phyloP scores from a whole-genome alignment of 169 alveolate species.

The Plasmodium sp. region DNA sequence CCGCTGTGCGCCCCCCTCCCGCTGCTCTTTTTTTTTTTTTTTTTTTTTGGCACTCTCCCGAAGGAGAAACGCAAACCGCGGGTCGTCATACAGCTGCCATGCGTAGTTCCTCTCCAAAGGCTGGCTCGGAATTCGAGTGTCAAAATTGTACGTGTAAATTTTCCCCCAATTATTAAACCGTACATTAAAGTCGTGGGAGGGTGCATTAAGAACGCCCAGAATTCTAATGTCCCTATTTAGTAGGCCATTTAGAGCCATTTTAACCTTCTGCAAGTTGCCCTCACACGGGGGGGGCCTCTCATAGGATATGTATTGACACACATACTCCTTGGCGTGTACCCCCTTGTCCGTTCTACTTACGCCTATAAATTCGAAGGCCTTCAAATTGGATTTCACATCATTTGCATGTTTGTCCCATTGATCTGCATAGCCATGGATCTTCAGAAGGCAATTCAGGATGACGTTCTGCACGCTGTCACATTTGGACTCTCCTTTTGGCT shows the following conservation, averaged over 20 bases:
- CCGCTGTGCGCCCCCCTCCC: not conserved
- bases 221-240: slow-evolving; percentile 79
- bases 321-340: slow-evolving; percentile 82
- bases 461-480: slow-evolving; percentile 73
- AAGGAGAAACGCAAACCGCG: slow-evolving; percentile 47
- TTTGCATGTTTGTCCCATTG: slow-evolving; percentile 1
- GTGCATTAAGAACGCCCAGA: slow-evolving; percentile 75
- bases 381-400: not conserved
- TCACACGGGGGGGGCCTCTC: slow-evolving; percentile 77
- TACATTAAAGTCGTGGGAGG: slow-evolving; percentile 76
- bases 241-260: slow-evolving; percentile 75
- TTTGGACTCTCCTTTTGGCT: not conserved
- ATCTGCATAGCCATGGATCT: slow-evolving; percentile 79
- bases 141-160: slow-evolving; percentile 79
- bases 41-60: not conserved
- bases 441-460: slow-evolving; percentile 75
- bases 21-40: not conserved
- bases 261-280: slow-evolving; percentile 76
- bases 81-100: slow-evolving; percentile 82
- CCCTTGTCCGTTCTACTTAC: slow-evolving; percentile 87
- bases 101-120: slow-evolving; percentile 82
- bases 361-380: slow-evolving; percentile 79
- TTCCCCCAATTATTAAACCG: slow-evolving; percentile 82
- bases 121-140: slow-evolving; percentile 70
- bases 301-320: slow-evolving; percentile 83